These are phyloP conservation scores for Aquilaria sinensis DNA, from an alignment of 345 rosid species.

Conservation along the genomic window DNA sequence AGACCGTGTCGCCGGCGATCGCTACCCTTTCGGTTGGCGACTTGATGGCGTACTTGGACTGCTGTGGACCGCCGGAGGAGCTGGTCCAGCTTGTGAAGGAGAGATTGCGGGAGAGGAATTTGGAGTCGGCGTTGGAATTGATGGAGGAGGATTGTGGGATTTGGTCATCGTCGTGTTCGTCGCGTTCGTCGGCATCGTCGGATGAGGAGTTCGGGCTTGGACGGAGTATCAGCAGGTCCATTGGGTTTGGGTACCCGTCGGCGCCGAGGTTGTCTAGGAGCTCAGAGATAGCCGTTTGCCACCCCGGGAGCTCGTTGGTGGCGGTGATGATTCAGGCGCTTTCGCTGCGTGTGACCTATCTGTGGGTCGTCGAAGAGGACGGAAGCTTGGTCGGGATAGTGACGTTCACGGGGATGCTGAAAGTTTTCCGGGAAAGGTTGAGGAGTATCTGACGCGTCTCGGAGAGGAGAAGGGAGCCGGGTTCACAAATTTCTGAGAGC, in stretches of 20 bases:
- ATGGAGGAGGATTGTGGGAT: constrained; percentile 36
- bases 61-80: constrained; percentile 40
- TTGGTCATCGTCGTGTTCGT: constrained; percentile 14
- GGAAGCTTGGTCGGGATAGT: constrained; percentile 41
- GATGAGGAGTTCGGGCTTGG: constrained; percentile 40
- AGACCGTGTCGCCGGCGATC: constrained; percentile 40
- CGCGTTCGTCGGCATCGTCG: constrained; percentile 22
- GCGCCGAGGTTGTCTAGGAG: constrained; percentile 22
- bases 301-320: constrained; percentile 51
- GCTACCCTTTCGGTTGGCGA: constrained; percentile 47
- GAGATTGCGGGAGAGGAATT: constrained; percentile 35
- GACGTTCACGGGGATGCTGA: constrained; percentile 40
- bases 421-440: constrained; percentile 42
- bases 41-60: constrained; percentile 51
- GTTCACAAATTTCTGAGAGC: no score
- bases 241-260: constrained; percentile 16
- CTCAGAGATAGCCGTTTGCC: constrained; percentile 38
- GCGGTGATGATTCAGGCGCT: constrained; percentile 69
- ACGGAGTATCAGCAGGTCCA: constrained; percentile 15
- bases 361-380: constrained; percentile 56
- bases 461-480: no score
- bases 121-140: constrained; percentile 28
- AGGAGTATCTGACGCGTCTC: background rate
- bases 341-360: constrained; percentile 40
- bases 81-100: constrained; percentile 35